Conservation (phyloP, 495 filamentous ascomycete species). For the Immersiella caudata region DNA sequence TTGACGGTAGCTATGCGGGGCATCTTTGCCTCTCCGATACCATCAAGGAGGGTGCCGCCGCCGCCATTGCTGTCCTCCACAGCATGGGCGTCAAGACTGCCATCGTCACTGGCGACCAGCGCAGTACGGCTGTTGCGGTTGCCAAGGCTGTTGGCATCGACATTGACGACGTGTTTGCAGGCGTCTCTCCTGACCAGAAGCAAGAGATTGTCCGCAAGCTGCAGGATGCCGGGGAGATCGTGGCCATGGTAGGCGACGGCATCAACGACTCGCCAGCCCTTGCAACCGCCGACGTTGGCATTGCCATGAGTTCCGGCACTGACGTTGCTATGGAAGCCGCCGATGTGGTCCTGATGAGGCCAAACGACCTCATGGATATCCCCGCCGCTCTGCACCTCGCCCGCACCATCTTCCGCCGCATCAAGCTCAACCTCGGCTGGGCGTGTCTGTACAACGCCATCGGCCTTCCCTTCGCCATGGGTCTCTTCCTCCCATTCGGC, state of each 20-base stretch:
- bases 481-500: slow-evolving; percentile 85
- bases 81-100: slow-evolving; percentile 82
- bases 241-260: slow-evolving; percentile 98
- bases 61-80: slow-evolving; percentile 79
- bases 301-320: slow-evolving; percentile 88
- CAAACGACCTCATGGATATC: slow-evolving; percentile 87
- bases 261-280: slow-evolving; percentile 99
- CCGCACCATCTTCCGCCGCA: slow-evolving; percentile 83
- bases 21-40: slow-evolving; percentile 83
- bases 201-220: slow-evolving; percentile 78
- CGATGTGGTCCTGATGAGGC: slow-evolving; percentile 92
- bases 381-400: slow-evolving; percentile 82
- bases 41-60: slow-evolving; percentile 84
- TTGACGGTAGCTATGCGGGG: slow-evolving; percentile 78
- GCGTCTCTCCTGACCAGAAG: slow-evolving; percentile 85
- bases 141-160: slow-evolving; percentile 83
- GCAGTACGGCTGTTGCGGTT: slow-evolving; percentile 77
- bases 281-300: slow-evolving; percentile 88
- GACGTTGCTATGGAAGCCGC: slow-evolving; percentile 99
- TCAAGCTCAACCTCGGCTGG: slow-evolving; percentile 92
- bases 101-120: slow-evolving; percentile 93
- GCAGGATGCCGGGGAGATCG: slow-evolving; percentile 69
- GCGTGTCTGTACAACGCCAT: slow-evolving; percentile 91
- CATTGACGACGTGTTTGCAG: slow-evolving; percentile 71
- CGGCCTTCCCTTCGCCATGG: slow-evolving; percentile 96